Base-by-base conservation (phyloP, 345 rosid genomes). In the Citrus maxima region DNA sequence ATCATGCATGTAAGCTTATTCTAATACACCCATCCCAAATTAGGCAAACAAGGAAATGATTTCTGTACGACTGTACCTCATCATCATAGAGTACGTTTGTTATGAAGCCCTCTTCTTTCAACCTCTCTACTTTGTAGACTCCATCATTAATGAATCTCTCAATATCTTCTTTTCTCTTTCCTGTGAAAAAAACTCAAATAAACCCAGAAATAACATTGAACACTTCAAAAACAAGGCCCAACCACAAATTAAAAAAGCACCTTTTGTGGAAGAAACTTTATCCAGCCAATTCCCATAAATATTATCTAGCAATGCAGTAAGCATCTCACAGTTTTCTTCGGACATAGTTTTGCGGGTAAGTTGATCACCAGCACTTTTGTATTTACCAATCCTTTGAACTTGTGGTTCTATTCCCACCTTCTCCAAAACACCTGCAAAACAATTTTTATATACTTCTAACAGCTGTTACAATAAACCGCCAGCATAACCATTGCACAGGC, bases 291-390 rank as follows among this genome's bases (percentile, higher is more conserved):
- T 91, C 70, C 88, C 94, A 65, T 95, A 95, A n/a, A 95, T 92
- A 84, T 88, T 92, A 85, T 95, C 98, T 72, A 95, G 97, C 73
- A 95, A 82, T 24, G 91, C 86, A 38, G 95, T 93, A 82, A 95
- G 87, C 99, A 93, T 95, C 92, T 95, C 97, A 73, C 93, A 87
- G 77, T 95, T 95, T 83, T 93, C 99, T 85, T 93, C 89, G 2
- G 99, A 93, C 90, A 95, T 91, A 72, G 80, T 86, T 81, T 89
- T 95, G 21, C 97, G 93, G 2, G 85, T 73, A 75, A 95, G 93
- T 82, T 92, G 99, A 82, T 95, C 99, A 72, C 99, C 99, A 35
- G 95, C 95, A 87, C 98, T 93, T 87, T 93, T 95, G 82, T 92
- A 95, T 84, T 95, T 95, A 55, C 99, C 99, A 81, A 95, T 91